These are phyloP conservation scores for Lolium perenne DNA, from an alignment of 176 grass and related monocot genomes.

Conservation along the genomic window DNA sequence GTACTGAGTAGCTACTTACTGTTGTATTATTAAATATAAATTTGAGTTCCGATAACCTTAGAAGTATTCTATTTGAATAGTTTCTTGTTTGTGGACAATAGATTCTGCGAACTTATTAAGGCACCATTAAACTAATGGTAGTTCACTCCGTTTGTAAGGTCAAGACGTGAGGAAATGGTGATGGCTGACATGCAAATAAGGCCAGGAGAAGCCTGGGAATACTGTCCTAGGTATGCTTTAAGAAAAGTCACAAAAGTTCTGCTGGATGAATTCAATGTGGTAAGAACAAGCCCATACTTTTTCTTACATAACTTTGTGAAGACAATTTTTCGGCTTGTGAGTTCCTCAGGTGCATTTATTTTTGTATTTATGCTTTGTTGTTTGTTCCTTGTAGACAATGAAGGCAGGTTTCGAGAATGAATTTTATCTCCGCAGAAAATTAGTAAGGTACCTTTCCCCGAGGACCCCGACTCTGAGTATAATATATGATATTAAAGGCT, in stretches of 20 bases:
- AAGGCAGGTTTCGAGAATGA: slow-evolving; percentile 97
- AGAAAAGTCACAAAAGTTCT: slow-evolving; percentile 73
- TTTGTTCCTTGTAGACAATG: slow-evolving; percentile 67
- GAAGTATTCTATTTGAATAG: not conserved
- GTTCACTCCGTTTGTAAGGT: slow-evolving; percentile 53
- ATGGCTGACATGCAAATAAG: slow-evolving; percentile 90
- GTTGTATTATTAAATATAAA: not conserved
- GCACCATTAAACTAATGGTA: slow-evolving; percentile 25
- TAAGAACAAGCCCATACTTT: slow-evolving; percentile 42
- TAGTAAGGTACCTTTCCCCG: slow-evolving; percentile 61
- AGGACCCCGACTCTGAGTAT: slow-evolving; percentile 22
- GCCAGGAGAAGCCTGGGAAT: slow-evolving; percentile 87
- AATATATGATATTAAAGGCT: not conserved
- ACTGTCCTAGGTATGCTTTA: slow-evolving; percentile 87
- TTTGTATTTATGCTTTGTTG: slow-evolving; percentile 33
- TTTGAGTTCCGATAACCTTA: not conserved
- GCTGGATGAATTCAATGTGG: slow-evolving; percentile 86
- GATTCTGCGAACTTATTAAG: slow-evolving; percentile 3
- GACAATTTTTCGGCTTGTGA: not conserved
- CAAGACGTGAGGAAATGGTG: slow-evolving; percentile 90
- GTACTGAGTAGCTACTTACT: not conserved
- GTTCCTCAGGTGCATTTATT: slow-evolving; percentile 18
- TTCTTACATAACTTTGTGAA: not conserved
- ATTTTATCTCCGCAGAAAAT: slow-evolving; percentile 88
- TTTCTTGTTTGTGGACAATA: no score